Percentiles rank a stretch among this genome's conserved stretches.
Evolutionary conservation across 2,329 filamentous ascomycete species (phyloP).

Genomic region (Fusarium nisikadoi): DNA sequence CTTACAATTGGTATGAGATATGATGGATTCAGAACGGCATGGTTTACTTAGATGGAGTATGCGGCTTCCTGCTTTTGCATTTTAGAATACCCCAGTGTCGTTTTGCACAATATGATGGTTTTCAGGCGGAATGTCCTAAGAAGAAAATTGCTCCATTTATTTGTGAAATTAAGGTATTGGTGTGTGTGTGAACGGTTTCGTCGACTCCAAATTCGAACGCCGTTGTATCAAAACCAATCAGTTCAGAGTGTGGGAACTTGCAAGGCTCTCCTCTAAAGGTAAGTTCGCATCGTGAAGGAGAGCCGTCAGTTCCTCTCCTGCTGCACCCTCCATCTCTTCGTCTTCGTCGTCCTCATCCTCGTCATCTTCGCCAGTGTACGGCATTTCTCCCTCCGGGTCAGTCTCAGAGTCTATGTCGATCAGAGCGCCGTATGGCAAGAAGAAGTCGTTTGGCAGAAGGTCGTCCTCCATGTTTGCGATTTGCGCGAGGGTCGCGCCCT

Average conservation of each 20-base stretch:
- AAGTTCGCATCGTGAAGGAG: slow-evolving; percentile 35
- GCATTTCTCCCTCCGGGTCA: slow-evolving; percentile 44
- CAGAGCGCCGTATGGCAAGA: slow-evolving; percentile 44
- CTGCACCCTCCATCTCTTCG: slow-evolving; percentile 20
- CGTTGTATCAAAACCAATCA: neutral
- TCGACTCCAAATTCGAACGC: neutral
- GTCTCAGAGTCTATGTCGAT: slow-evolving; percentile 28
- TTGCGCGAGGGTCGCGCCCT: slow-evolving; percentile 65
- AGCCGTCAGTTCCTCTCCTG: slow-evolving; percentile 34
- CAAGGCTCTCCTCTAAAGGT: slow-evolving; percentile 24
- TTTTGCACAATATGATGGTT: slow-evolving; percentile 25
- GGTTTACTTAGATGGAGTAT: slow-evolving; percentile 32
- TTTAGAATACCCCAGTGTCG: slow-evolving; percentile 46
- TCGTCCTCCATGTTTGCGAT: slow-evolving; percentile 43
- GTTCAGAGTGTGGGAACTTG: neutral
- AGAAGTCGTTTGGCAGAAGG: slow-evolving; percentile 47
- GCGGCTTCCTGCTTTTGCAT: slow-evolving; percentile 38
- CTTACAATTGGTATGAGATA: slow-evolving; percentile 13
- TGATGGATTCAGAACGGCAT: slow-evolving; percentile 19
- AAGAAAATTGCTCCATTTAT: neutral
- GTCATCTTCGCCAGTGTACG: slow-evolving; percentile 38
- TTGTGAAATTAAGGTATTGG: neutral
- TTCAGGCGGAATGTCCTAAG: neutral
- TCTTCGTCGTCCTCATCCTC: slow-evolving; percentile 24
- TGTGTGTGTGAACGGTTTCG: neutral